Evolutionary conservation across 176 grass and related monocot species (phyloP).

Genomic region (Typha latifolia): DNA sequence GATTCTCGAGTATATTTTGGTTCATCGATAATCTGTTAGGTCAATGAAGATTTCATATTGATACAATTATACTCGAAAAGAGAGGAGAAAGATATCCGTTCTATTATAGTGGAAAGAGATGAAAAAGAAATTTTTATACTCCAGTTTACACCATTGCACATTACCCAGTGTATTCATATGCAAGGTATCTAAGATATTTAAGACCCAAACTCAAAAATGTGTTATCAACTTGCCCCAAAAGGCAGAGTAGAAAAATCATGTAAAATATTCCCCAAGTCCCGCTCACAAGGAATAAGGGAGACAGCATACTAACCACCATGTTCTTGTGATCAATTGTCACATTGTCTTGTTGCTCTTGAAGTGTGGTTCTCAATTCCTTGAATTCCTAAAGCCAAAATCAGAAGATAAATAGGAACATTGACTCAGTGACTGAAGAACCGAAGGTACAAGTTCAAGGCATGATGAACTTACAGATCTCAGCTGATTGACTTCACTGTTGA

Average conservation of each 20-base stretch:
- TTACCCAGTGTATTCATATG: no score
- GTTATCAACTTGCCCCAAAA: not conserved
- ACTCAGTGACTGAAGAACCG: not conserved
- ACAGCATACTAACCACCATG: slow-evolving; percentile 24
- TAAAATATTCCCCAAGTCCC: not conserved
- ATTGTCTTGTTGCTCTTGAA: slow-evolving; percentile 33
- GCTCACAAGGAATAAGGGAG: not conserved
- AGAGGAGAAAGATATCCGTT: not conserved
- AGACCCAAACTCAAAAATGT: not conserved
- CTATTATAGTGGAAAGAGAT: not conserved
- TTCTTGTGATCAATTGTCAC: slow-evolving; percentile 9
- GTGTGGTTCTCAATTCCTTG: slow-evolving; percentile 31
- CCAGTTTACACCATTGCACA: no score
- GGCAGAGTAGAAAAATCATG: not conserved
- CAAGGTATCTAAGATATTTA: no score
- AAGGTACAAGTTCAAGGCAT: not conserved
- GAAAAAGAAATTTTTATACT: no score
- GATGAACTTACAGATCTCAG: slow-evolving; percentile 36
- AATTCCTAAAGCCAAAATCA: slow-evolving; percentile 38
- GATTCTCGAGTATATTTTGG: slow-evolving; percentile 21
- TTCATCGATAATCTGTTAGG: slow-evolving; percentile 22
- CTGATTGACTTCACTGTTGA: slow-evolving; percentile 37
- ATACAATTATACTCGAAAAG: not conserved
- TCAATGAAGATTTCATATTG: not conserved
- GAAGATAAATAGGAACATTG: not conserved